Conservation (phyloP, 164 flowering plant genomes). For the Cinnamomum chago region DNA sequence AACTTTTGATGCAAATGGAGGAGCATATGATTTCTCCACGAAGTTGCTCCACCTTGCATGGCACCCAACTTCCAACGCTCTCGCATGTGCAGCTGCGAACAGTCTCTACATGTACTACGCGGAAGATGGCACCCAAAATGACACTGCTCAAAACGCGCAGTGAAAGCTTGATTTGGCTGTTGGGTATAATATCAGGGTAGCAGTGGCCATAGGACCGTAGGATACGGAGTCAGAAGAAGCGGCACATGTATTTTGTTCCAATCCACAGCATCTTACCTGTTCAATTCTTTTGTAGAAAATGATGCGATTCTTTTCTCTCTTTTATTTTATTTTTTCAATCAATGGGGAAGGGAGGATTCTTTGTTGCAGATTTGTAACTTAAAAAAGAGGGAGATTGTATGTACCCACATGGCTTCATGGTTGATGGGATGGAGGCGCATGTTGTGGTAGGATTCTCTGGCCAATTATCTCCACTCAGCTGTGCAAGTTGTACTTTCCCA, state of each 20-base stretch:
- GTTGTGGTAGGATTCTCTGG: not conserved
- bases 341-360: not conserved
- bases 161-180: not conserved
- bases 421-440: not conserved
- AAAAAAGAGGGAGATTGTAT: not conserved
- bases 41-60: slow-evolving; percentile 96
- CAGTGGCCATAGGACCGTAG: not conserved
- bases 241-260: slow-evolving; percentile 18
- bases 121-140: slow-evolving; percentile 26
- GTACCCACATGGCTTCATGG: not conserved
- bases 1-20: slow-evolving; percentile 79
- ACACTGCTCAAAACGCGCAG: slow-evolving; percentile 6
- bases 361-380: not conserved
- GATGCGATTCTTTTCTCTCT: slow-evolving; percentile 15
- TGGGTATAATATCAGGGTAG: not conserved
- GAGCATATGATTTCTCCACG: slow-evolving; percentile 80
- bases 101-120: slow-evolving; percentile 99
- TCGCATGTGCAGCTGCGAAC: slow-evolving; percentile 99
- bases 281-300: slow-evolving; percentile 15
- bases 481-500: too few relatives aligned
- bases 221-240: slow-evolving; percentile 4
- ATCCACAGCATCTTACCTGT: slow-evolving; percentile 10
- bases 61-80: slow-evolving; percentile 90
- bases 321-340: not conserved
- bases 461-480: too few relatives aligned